Evolutionary conservation across 345 rosid species (phyloP), one percentile per base, ranked within the genome.

Genomic region (Stellera chamaejasme): DNA sequence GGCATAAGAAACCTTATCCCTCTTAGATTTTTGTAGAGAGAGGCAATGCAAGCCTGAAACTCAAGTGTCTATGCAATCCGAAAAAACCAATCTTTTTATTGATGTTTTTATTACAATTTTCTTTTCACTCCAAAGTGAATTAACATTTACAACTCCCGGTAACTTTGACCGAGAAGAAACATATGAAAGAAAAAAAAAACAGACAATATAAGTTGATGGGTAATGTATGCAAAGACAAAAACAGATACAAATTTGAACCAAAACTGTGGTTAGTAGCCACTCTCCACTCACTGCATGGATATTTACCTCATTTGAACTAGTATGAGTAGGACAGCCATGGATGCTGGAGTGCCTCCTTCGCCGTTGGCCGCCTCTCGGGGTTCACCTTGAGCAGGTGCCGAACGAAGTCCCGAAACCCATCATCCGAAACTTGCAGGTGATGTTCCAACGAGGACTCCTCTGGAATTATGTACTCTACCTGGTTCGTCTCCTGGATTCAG

Each of bases 291-390:
- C 28, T 13, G 27, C 16, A 15, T 28, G 13, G 39, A 15, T 27
- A 51, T 13, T 8, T 32, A 5, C 4, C 39, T 32, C 4, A 32
- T 50, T 13, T 2, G 52, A 27, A 60, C 53, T 59, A 58, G 70
- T 77, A 69, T 0, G 65, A 55, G 60, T 64, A 56, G 3, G 78
- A 76, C 55, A 94, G 88, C 99, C 96, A 90, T n/a, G 95, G 96
- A 50, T 94, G 96, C 36, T 79, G 60, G 14, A 90, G 73, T 54
- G 99, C 99, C 70, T 87, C 84, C 2, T 68, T 67, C 8, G 99
- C 96, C 10, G 92, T 81, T 3, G 80, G 97, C 19, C 99, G 92
- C 66, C 75, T 76, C 63, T 60, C 55, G 13, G 97, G 97, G 64
- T 94, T 82, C 67, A 90, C 70, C 76, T 83, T 80, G 4, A 94